These are phyloP conservation scores for Dipteronia dyeriana DNA, from an alignment of 345 rosid genomes.

Conservation along the genomic window DNA sequence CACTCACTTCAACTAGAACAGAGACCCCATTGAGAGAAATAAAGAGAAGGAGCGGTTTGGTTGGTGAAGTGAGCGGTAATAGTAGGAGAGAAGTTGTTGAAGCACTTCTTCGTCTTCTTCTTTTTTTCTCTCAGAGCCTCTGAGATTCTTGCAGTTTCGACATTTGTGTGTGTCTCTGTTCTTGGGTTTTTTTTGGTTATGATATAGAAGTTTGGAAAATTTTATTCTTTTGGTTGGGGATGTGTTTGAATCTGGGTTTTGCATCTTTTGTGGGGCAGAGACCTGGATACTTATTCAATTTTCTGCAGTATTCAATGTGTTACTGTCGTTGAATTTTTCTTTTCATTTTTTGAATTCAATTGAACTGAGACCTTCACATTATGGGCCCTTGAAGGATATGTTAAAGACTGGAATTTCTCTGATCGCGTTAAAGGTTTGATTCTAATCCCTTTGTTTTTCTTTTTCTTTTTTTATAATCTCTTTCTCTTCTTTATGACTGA, in stretches of 20 bases:
- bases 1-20: not conserved
- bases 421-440: constrained; percentile 42
- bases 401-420: constrained; percentile 41
- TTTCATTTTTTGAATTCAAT: constrained; percentile 25
- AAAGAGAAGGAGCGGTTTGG: constrained; percentile 5
- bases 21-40: not conserved
- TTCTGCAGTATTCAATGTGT: not conserved
- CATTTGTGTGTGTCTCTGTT: not conserved
- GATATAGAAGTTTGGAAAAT: not conserved
- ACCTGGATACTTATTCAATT: constrained; percentile 5
- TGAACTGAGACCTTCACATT: constrained; percentile 22
- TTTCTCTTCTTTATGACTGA: constrained; percentile 35
- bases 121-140: not conserved
- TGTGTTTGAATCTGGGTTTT: constrained; percentile 42
- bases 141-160: not conserved
- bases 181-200: not conserved
- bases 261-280: constrained; percentile 34
- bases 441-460: constrained; percentile 24
- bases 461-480: constrained; percentile 17
- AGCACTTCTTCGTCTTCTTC: not conserved
- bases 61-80: constrained; percentile 20
- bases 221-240: not conserved
- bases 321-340: constrained; percentile 27
- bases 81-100: constrained; percentile 19
- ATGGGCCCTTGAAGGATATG: constrained; percentile 36